phyloP scores from a whole-genome alignment of 1,284 basidiomycete genomes.

The Kalmanozyma brasiliensis region DNA sequence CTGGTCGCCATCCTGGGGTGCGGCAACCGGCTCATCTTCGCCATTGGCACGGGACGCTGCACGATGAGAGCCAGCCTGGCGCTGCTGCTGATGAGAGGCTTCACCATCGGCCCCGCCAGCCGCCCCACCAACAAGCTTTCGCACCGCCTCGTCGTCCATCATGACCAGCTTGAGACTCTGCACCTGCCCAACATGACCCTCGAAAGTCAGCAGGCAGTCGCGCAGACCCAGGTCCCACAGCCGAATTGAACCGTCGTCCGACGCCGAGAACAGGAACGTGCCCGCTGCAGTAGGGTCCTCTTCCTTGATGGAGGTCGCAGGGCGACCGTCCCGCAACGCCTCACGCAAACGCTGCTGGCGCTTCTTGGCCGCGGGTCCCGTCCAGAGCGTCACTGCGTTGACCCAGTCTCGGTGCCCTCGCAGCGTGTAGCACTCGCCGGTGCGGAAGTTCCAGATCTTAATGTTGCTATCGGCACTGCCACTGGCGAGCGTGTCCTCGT shows the following conservation, averaged over 20 bases:
- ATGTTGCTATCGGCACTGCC: constrained; percentile 66
- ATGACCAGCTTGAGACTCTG: constrained; percentile 86
- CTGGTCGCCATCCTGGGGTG: constrained; percentile 20
- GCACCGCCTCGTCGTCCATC: constrained; percentile 62
- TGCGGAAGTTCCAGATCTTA: constrained; percentile 86
- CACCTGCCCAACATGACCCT: constrained; percentile 92
- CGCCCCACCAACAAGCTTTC: constrained; percentile 55
- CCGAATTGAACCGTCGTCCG: constrained; percentile 91
- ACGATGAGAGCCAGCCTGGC: not conserved
- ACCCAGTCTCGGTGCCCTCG: constrained; percentile 97
- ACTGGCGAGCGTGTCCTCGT: constrained; percentile 85
- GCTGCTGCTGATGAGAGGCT: constrained; percentile 17
- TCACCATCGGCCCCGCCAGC: constrained; percentile 61
- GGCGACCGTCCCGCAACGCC: constrained; percentile 31
- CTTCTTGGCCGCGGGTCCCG: constrained; percentile 72
- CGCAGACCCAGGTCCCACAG: constrained; percentile 90
- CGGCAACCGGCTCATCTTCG: constrained; percentile 2
- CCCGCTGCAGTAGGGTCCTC: constrained; percentile 42
- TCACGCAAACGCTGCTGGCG: constrained; percentile 33
- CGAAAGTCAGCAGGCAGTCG: constrained; percentile 84
- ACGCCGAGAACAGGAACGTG: constrained; percentile 84
- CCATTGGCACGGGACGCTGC: constrained; percentile 3
- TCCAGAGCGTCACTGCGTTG: constrained; percentile 93
- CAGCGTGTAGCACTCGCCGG: constrained; percentile 89
- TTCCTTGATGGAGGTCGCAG: constrained; percentile 71